Evolutionary conservation across 805 yeast genomes (phyloP).

Genomic region (Yueomyces sinensis): DNA sequence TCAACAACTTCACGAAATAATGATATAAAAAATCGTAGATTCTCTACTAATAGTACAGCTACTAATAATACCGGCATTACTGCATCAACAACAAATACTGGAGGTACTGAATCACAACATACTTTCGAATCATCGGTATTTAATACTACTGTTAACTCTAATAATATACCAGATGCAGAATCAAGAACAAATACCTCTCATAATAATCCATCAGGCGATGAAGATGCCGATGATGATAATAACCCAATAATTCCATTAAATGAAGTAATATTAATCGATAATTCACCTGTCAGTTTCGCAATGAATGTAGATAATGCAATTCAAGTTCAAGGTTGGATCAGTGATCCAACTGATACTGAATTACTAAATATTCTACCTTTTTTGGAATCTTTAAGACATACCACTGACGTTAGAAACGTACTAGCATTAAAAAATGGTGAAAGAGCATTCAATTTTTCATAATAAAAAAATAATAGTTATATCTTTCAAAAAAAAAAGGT

Average conservation of each 20-base stretch:
- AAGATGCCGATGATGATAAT: background rate
- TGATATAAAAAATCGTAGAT: no score
- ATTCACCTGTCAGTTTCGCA: constrained; percentile 83
- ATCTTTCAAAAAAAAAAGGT: no score
- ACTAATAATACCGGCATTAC: background rate
- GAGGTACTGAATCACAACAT: background rate
- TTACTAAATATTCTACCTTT: constrained; percentile 72
- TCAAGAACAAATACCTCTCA: background rate
- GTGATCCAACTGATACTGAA: constrained; percentile 85
- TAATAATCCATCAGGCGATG: background rate
- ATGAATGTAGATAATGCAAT: constrained; percentile 80
- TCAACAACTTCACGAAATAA: no score
- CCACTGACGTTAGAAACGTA: constrained; percentile 74
- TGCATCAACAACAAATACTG: background rate
- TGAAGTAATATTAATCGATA: constrained; percentile 71
- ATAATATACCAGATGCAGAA: background rate
- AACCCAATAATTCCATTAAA: constrained; percentile 6
- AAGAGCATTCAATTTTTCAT: no score
- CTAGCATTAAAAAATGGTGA: constrained; percentile 60
- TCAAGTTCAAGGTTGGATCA: constrained; percentile 94
- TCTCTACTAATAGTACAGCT: background rate
- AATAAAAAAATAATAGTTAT: no score
- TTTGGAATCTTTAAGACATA: constrained; percentile 40
- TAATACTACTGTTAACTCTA: background rate
- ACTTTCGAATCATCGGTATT: background rate